Conservation (phyloP, 2,329 filamentous ascomycete genomes). For the Xylariaceae sp. region DNA sequence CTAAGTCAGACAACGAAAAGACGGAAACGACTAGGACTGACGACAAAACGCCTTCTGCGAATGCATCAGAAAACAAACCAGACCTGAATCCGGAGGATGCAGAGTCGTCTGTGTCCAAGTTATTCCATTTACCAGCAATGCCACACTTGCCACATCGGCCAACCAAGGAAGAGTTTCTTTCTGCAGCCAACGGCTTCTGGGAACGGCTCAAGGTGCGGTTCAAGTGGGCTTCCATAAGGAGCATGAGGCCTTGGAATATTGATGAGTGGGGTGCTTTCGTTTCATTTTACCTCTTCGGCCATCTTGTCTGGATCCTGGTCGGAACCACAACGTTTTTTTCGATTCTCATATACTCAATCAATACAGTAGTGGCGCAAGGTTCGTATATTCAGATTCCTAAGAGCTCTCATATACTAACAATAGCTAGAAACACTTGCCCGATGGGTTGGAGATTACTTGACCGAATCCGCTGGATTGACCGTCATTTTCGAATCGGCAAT, state of each 20-base stretch:
- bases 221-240: conserved; percentile 96
- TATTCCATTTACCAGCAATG: conserved; percentile 46
- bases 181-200: conserved; percentile 89
- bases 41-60: conserved; percentile 19
- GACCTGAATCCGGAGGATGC: conserved; percentile 22
- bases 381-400: conserved; percentile 27
- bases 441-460: conserved; percentile 93
- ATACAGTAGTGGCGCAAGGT: conserved; percentile 94
- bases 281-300: conserved; percentile 91
- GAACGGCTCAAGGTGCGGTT: conserved; percentile 84
- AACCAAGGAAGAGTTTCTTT: conserved; percentile 86
- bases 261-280: conserved; percentile 94
- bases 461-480: conserved; percentile 84
- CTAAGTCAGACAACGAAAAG: conserved; percentile 29
- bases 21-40: conserved; percentile 15
- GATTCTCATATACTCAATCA: conserved; percentile 81
- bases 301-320: conserved; percentile 91
- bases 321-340: conserved; percentile 98
- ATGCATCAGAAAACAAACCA: conserved; percentile 15
- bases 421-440: conserved; percentile 75
- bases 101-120: conserved; percentile 49
- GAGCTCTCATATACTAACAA: conserved; percentile 18
- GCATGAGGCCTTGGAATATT: conserved; percentile 86
- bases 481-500: conserved; percentile 97
- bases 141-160: conserved; percentile 79